Evolutionary conservation across 192 early-diverging fungal genomes (phyloP), one percentile per base, ranked within the genome.

Genomic region (Coemansia sp.): DNA sequence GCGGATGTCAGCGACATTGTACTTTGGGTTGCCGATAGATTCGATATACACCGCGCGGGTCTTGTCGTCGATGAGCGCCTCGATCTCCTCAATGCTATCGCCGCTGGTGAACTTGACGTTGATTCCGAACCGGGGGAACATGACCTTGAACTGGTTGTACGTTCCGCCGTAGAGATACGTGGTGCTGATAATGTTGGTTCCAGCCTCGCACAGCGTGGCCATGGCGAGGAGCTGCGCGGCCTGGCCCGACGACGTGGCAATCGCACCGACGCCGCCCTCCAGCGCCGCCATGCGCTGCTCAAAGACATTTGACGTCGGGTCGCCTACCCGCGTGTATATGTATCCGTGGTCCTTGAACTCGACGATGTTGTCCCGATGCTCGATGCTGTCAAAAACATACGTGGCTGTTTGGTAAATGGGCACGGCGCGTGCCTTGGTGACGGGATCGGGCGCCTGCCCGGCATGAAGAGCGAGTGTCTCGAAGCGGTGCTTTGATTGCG

Each of bases 391-490:
- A 77, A 98, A 96, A 9, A 87, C 86, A 69, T 81, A 98, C 9
- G 89, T 92, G 11, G 91, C 80, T 1, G 93, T 91, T 0, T 92
- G 91, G 70, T 94, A 98, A 64, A 98, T 95, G 28, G 95, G 95
- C 1, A 89, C 86, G 3, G 94, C 95, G 16, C 92, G 84, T 14
- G 94, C 82, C 21, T 88, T 84, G 55, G 91, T 95, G 3, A 84
- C 60, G 5, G 82, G 22, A 58, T 86, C 86, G 48, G 87, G 64
- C 6, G 56, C 60, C 57, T 89, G 91, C 23, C 93, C 95, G 21
- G 93, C 92, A 62, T 98, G 95, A 14, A 98, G 73, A 74, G 95
- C 93, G 24, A 95, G 86, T 23, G 94, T 97, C 57, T 95, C 93
- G 63, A 95, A 95, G 62, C 71, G 84, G 52, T 71, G 45, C 51